Evolutionary conservation across 2,329 filamentous ascomycete species (phyloP).

Genomic region (Fusarium sp.): DNA sequence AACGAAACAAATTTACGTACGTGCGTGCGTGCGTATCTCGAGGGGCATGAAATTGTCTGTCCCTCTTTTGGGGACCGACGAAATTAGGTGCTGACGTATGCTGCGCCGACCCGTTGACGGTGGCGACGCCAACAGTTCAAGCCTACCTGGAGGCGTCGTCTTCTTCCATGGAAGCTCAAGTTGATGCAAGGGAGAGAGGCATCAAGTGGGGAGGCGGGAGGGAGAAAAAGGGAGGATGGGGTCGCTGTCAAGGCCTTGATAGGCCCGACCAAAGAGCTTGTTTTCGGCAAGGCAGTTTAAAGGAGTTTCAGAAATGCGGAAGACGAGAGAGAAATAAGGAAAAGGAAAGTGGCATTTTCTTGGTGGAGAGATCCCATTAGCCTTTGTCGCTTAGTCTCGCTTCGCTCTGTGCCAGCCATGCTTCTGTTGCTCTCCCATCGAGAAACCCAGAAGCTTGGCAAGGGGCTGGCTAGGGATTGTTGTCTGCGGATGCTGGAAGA

Average conservation of each 20-base stretch:
- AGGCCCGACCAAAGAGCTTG: not conserved
- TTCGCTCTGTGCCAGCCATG: not conserved
- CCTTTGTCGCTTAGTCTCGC: not conserved
- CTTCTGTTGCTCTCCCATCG: not conserved
- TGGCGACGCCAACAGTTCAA: slow-evolving; percentile 5
- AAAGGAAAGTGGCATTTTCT: slow-evolving; percentile 5
- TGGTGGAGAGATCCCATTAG: slow-evolving; percentile 3
- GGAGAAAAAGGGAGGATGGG: slow-evolving; percentile 8
- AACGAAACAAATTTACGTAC: slow-evolving; percentile 14
- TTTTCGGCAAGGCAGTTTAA: not conserved
- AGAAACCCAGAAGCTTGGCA: slow-evolving; percentile 3
- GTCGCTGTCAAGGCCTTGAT: not conserved
- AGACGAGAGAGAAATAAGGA: slow-evolving; percentile 4
- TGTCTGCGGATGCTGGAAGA: slow-evolving; percentile 9
- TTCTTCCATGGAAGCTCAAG: slow-evolving; percentile 12
- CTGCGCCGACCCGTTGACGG: slow-evolving; percentile 7
- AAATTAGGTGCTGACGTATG: slow-evolving; percentile 49
- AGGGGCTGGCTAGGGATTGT: slow-evolving; percentile 5
- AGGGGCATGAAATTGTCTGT: not conserved
- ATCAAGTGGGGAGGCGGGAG: slow-evolving; percentile 30
- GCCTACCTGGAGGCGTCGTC: not conserved
- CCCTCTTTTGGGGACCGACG: slow-evolving; percentile 6
- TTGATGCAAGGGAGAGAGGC: slow-evolving; percentile 27
- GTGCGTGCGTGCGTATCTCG: no score
- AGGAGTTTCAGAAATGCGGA: slow-evolving; percentile 16